phyloP scores from a whole-genome alignment of 441 rosid genomes.

The Bruguiera hainesii region DNA sequence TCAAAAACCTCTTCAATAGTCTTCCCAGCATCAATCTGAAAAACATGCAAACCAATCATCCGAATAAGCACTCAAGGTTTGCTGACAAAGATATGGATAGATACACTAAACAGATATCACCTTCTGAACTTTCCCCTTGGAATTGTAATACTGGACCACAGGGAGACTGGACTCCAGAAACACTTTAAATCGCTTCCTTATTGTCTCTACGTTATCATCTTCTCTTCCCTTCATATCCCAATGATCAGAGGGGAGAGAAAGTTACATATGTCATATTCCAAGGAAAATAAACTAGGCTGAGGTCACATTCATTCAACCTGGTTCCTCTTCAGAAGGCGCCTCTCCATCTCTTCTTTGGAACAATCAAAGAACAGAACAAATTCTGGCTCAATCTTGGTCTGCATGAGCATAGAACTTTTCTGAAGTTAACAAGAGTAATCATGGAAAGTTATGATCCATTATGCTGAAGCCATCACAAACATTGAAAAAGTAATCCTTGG shows the following conservation, averaged over 20 bases:
- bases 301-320: constrained; percentile 39
- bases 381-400: constrained; percentile 63
- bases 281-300: not conserved
- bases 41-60: constrained; percentile 12
- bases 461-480: not conserved
- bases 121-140: constrained; percentile 81
- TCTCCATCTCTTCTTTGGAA: constrained; percentile 64
- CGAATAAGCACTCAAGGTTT: constrained; percentile 5
- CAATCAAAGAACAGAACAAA: constrained; percentile 62
- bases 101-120: constrained; percentile 32
- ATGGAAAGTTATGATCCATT: not conserved
- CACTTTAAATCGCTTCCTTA: constrained; percentile 82
- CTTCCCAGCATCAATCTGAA: constrained; percentile 80
- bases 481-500: too few relatives aligned
- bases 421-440: not conserved
- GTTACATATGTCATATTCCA: not conserved
- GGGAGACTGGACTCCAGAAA: constrained; percentile 82
- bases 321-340: constrained; percentile 56
- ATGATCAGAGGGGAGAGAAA: constrained; percentile 2
- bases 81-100: constrained; percentile 3
- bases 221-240: constrained; percentile 69
- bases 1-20: constrained; percentile 71
- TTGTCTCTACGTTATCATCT: constrained; percentile 87
- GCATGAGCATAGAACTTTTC: constrained; percentile 11
- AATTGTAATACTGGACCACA: constrained; percentile 52